Base-by-base conservation (phyloP, 441 rosid genomes). In the Aquilaria agallochum region DNA sequence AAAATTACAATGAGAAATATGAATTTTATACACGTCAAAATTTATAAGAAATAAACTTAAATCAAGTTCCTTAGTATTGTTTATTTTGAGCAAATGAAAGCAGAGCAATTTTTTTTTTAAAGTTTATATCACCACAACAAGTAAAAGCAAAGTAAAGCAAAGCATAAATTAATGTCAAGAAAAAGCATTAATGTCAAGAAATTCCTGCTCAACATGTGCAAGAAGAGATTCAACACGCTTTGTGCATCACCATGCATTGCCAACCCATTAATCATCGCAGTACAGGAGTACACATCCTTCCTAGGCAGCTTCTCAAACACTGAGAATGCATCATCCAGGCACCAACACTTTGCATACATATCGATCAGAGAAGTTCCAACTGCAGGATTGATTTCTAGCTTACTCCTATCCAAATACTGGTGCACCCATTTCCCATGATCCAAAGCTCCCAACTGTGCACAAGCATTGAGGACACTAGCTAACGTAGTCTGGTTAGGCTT, bases 281-380 rank as follows among this genome's bases (percentile, higher is more conserved):
- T 72, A 73, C 79, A 72, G 49, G 71, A 3, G 36, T 67, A 72
- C 12, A 74, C 71, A 60, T 69, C 48, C 33, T 71, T 78, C 12
- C 8, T 11, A 47, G 64, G 63, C 53, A 74, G 62, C 14, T 58
- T 72, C 51, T 75, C 52, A 12, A 74, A 74, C 36, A 78, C 65
- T 52, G 46, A 20, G 34, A 61, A 63, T 44, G 79, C 82, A 56
- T 72, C 77, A 9, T 44, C 47, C 12, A 75, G 31, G 31, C 73
- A 72, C 13, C 82, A 79, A 34, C 82, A 74, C 55, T 78, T 75
- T 11, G 74, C 50, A 64, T 78, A 75, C 82, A 78, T 72, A 60
- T 75, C 67, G 63, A 78, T 72, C 65, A 78, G 47, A 0, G 75
- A 70, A 8, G 81, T 65, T 58, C 69, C 78, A 2, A 68, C 60